Percentiles rank a stretch among this genome's conserved stretches.
These are phyloP conservation scores for Pestalotiopsis sp. DNA, from an alignment of 2,329 filamentous ascomycete genomes.

Conservation along the genomic window DNA sequence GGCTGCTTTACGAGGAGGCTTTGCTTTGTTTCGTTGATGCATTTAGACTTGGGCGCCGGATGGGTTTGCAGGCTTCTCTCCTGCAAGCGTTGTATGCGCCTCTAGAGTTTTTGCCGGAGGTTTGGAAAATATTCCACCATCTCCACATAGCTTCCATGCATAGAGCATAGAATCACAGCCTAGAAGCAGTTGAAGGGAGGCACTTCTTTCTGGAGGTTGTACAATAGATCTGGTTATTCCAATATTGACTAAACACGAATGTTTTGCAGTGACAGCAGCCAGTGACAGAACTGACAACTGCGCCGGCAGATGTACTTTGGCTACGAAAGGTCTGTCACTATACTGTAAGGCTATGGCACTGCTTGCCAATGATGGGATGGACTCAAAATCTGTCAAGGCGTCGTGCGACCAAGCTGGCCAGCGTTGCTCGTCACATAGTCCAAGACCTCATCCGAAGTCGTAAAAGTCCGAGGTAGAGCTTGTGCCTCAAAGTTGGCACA, in stretches of 20 bases:
- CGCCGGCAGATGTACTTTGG: no score
- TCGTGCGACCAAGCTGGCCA: slow-evolving; percentile 17
- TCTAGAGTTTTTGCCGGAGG: slow-evolving; percentile 15
- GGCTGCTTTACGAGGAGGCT: slow-evolving; percentile 24
- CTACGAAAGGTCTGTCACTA: no score
- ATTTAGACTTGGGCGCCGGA: slow-evolving; percentile 31
- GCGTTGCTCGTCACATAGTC: slow-evolving; percentile 21
- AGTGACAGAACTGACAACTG: no score
- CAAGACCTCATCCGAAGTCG: slow-evolving; percentile 17
- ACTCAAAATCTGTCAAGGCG: neutral
- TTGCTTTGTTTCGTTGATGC: slow-evolving; percentile 25
- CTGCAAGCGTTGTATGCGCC: slow-evolving; percentile 23
- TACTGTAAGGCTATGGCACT: no score
- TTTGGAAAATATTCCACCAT: slow-evolving; percentile 21
- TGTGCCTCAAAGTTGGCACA: slow-evolving; percentile 20
- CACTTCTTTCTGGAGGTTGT: slow-evolving; percentile 31
- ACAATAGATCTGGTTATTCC: slow-evolving; percentile 31
- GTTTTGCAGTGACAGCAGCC: no score
- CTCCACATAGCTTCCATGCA: slow-evolving; percentile 22
- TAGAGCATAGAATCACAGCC: slow-evolving; percentile 31
- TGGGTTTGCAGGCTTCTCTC: slow-evolving; percentile 28
- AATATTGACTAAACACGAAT: neutral
- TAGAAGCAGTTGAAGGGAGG: slow-evolving; percentile 28
- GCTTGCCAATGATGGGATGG: neutral
- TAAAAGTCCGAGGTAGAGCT: slow-evolving; percentile 18